These are phyloP conservation scores for Eutrema heterophyllum DNA, from an alignment of 345 rosid species.

Conservation along the genomic window DNA sequence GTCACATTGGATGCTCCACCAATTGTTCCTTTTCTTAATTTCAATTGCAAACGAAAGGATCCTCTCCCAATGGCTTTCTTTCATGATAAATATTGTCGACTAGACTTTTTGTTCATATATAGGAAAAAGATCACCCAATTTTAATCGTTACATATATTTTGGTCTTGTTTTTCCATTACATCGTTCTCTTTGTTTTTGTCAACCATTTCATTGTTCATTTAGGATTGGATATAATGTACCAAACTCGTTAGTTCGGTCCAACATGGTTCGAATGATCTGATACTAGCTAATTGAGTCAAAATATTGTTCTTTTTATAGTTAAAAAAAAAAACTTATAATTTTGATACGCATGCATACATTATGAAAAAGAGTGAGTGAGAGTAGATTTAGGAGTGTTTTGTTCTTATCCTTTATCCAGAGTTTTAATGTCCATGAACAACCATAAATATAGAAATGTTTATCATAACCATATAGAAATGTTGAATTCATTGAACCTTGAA, in stretches of 20 bases:
- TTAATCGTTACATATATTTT: too few species aligned
- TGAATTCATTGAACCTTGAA: conserved; percentile 1
- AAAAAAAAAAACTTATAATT: background rate
- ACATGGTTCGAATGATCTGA: too few species aligned
- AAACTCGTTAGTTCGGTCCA: too few species aligned
- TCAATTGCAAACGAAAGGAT: too few species aligned
- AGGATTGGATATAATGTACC: too few species aligned
- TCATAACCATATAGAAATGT: background rate
- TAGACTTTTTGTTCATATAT: too few species aligned
- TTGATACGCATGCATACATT: background rate
- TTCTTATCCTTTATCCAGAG: background rate
- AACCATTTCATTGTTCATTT: too few species aligned
- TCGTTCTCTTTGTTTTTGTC: too few species aligned
- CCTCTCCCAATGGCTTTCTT: background rate
- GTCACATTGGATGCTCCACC: background rate
- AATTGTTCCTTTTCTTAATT: background rate
- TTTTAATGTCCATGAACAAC: background rate
- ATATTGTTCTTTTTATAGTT: too few species aligned
- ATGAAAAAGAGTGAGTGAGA: background rate
- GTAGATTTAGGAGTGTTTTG: background rate
- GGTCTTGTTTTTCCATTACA: too few species aligned
- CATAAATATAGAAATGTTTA: background rate
- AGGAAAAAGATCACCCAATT: too few species aligned
- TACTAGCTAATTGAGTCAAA: too few species aligned
- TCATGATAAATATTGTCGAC: background rate